phyloP scores from a whole-genome alignment of 805 yeast genomes.

The Yarrowia phangngaensis region DNA sequence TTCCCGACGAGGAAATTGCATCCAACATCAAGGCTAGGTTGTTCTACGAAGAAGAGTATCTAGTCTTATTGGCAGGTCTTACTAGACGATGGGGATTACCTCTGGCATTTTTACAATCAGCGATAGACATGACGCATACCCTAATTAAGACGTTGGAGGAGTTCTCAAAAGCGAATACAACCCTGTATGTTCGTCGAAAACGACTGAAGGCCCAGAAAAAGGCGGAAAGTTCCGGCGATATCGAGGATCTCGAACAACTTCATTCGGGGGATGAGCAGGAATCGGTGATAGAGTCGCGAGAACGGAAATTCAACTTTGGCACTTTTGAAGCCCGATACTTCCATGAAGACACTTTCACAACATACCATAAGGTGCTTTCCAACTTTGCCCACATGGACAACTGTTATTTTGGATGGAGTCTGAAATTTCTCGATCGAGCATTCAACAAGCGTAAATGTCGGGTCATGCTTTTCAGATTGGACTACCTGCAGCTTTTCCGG shows the following conservation, averaged over 20 bases:
- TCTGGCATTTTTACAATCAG: constrained; percentile 54
- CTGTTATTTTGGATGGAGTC: constrained; percentile 15
- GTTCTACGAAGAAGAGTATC: constrained; percentile 61
- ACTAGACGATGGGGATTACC: constrained; percentile 66
- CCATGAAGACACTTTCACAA: constrained; percentile 56
- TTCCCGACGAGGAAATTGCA: constrained; percentile 51
- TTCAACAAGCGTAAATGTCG: constrained; percentile 49
- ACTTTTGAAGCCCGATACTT: constrained; percentile 47
- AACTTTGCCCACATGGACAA: constrained; percentile 4
- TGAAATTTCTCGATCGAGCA: constrained; percentile 14
- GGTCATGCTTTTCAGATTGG: constrained; percentile 58
- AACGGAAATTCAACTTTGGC: constrained; percentile 48
- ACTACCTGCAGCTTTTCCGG: constrained; percentile 60
- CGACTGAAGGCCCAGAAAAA: constrained; percentile 39
- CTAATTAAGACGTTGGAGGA: constrained; percentile 64
- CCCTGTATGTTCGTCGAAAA: constrained; percentile 48
- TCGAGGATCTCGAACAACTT: constrained; percentile 28
- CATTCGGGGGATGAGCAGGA: constrained; percentile 36
- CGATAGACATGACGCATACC: constrained; percentile 62
- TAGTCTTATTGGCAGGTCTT: constrained; percentile 53
- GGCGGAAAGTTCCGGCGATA: constrained; percentile 29
- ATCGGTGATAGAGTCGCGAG: constrained; percentile 40
- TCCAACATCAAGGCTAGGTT: constrained; percentile 60
- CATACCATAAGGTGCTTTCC: constrained; percentile 29
- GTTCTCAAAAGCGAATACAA: constrained; percentile 55